Percentiles rank a stretch among this genome's conserved stretches.
Evolutionary conservation across 2,329 filamentous ascomycete species (phyloP).

Genomic region (Neofusicoccum kwambonambiense): DNA sequence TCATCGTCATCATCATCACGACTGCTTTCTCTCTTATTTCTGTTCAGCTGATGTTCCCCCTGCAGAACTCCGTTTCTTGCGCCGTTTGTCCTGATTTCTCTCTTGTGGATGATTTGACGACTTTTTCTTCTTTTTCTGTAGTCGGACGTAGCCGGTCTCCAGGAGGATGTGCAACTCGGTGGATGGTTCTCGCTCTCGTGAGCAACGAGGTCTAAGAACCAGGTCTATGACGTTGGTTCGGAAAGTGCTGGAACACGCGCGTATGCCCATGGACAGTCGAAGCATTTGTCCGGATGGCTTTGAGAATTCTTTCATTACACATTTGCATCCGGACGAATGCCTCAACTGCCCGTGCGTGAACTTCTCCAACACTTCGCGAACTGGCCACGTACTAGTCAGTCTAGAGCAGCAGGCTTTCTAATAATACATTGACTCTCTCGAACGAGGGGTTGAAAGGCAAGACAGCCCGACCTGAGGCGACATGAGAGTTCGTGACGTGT

Average conservation of each 20-base stretch:
- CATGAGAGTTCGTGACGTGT: not conserved
- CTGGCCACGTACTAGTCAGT: not conserved
- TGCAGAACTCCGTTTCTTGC: not conserved
- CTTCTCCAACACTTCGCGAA: too few species aligned
- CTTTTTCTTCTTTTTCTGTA: not conserved
- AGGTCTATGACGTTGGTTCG: too few species aligned
- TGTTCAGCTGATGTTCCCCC: not conserved
- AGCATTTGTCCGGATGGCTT: not conserved
- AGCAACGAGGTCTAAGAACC: not conserved
- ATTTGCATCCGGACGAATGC: not conserved
- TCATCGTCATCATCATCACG: not conserved
- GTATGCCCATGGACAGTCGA: too few species aligned
- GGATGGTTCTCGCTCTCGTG: not conserved
- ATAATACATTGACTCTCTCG: not conserved
- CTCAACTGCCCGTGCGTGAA: too few species aligned
- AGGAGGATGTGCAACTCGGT: not conserved
- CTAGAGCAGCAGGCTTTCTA: not conserved
- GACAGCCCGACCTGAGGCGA: not conserved
- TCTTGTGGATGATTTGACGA: slow-evolving; percentile 9
- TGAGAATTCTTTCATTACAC: not conserved
- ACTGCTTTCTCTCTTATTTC: not conserved
- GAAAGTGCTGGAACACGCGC: not conserved
- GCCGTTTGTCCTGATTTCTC: not conserved
- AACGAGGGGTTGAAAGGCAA: not conserved
- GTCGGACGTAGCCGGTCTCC: not conserved